Base-by-base conservation (phyloP, 2,329 filamentous ascomycete species). In the Paecilomyces sp. region DNA sequence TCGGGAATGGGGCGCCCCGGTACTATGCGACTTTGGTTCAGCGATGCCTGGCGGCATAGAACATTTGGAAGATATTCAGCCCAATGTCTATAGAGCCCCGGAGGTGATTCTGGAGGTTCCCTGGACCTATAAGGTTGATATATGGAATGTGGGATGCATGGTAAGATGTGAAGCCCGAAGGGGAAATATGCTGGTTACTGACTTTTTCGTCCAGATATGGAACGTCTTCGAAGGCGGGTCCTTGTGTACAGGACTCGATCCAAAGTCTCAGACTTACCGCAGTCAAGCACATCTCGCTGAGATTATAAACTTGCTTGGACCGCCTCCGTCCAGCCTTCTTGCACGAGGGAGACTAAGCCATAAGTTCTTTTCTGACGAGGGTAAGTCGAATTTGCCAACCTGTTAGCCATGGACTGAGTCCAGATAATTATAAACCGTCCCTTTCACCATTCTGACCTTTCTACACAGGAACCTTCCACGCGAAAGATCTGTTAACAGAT, bases 91-190 rank as follows among this genome's bases (percentile, higher is more conserved):
- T 57, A 68, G 70, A 57, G 70, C 73, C 18, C 73, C 73, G 7
- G 73, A 84, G 61, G 79, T 83, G 8, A 80, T 83, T 4, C 59
- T 84, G 0, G 64, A 73, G 64, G 70, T 64, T 2, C 73, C 75
- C 1, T 84, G 80, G 81, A 69, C 70, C 0, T 80, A 77, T 57
- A 70, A 73, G 18, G 70, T 80, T 13, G 81, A 84, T 67, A 79
- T 84, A 57, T 85, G 81, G 81, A 82, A 80, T 59, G 72, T 74
- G 3, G 80, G 80, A 8, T 79, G 76, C 58, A 76, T 83, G 80
- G 79, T 81, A 71, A 70, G 74, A 50, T 11, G n/a, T 22, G 13
- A 41, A 41, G 13, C 4, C 36, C 13, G 36, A 41, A 15, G n/a
- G 25, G 25, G 6, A 28, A 28, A 28, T 28, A 41, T 15, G 15